Conservation (phyloP, 1,139 yeast genomes). For the Pichia sp. region DNA sequence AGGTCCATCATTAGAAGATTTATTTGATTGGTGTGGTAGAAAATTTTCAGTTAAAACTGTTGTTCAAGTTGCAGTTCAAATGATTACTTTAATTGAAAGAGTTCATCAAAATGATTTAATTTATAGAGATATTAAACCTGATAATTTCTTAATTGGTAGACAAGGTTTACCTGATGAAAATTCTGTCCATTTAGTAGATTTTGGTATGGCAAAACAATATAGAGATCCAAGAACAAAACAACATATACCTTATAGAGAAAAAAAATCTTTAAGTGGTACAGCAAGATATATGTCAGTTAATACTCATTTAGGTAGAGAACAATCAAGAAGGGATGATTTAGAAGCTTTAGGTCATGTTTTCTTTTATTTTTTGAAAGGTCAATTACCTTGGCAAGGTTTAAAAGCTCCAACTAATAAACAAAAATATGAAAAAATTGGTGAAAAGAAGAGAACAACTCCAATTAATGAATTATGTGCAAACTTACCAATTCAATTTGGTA, state of each 20-base stretch:
- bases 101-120: slow-evolving; percentile 87
- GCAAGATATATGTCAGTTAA: slow-evolving; percentile 97
- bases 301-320: slow-evolving; percentile 96
- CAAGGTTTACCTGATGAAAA: slow-evolving; percentile 50
- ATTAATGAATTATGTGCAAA: slow-evolving; percentile 62
- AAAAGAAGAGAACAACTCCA: slow-evolving; percentile 67
- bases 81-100: slow-evolving; percentile 79
- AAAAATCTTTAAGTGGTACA: slow-evolving; percentile 90
- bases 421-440: slow-evolving; percentile 92
- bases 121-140: slow-evolving; percentile 94
- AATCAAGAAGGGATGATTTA: slow-evolving; percentile 89
- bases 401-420: slow-evolving; percentile 97
- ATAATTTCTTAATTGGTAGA: slow-evolving; percentile 78
- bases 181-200: slow-evolving; percentile 48
- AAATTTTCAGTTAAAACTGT: slow-evolving; percentile 82
- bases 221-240: slow-evolving; percentile 54
- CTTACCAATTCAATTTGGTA: slow-evolving; percentile 71
- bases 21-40: slow-evolving; percentile 98
- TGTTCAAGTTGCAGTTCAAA: slow-evolving; percentile 84
- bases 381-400: slow-evolving; percentile 97
- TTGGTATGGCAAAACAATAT: slow-evolving; percentile 66
- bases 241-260: slow-evolving; percentile 61
- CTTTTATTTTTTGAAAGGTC: slow-evolving; percentile 87
- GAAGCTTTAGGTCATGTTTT: slow-evolving; percentile 95
- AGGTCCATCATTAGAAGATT: slow-evolving; percentile 93